phyloP scores from a whole-genome alignment of 164 flowering plant species.

The Euptelea pleiosperma region DNA sequence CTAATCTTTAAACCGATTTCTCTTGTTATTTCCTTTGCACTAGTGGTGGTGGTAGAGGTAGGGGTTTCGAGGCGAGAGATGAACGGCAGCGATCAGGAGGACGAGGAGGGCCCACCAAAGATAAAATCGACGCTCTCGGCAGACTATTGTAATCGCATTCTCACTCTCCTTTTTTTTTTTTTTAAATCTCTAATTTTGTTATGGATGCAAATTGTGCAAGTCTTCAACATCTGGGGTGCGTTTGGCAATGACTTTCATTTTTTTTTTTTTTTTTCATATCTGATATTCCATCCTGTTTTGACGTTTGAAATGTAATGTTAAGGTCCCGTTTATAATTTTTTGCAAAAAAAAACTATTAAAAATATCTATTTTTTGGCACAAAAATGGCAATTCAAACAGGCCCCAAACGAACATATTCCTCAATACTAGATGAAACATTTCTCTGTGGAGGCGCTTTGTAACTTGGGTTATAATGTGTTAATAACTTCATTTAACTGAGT shows the following conservation, averaged over 20 bases:
- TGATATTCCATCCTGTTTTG: too few relatives aligned
- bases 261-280: neutral
- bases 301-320: too few relatives aligned
- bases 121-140: constrained; percentile 36
- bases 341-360: too few relatives aligned
- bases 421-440: neutral
- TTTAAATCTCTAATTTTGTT: neutral
- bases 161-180: too few relatives aligned
- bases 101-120: constrained; percentile 13
- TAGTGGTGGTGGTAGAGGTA: constrained; percentile 19
- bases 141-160: constrained; percentile 40
- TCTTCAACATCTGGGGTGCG: too few relatives aligned
- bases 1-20: neutral
- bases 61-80: constrained; percentile 22
- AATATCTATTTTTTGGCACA: neutral
- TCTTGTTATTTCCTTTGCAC: constrained; percentile 4
- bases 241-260: neutral
- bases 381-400: neutral
- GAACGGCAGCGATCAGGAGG: constrained; percentile 30
- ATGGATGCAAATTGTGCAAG: too few relatives aligned
- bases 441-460: neutral
- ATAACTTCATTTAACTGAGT: neutral
- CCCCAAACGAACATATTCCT: neutral
- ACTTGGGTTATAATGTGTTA: neutral
- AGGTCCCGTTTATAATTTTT: neutral